Percentiles rank a stretch among this genome's conserved stretches.
Conservation (phyloP, 2,329 filamentous ascomycete genomes). For the Nigrospora sphaerica region DNA sequence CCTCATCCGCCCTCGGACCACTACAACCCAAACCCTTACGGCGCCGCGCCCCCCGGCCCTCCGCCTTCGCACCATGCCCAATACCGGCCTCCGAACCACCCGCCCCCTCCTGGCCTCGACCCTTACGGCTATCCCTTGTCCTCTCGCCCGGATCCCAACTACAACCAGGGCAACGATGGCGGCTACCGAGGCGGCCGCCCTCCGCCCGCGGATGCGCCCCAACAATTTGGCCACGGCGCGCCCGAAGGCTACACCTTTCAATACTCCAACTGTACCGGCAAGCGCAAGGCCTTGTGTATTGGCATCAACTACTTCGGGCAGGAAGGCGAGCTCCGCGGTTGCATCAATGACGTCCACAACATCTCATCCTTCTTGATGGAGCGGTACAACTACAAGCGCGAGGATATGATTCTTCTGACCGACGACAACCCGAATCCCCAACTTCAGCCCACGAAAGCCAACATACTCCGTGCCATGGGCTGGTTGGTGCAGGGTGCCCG, state of each 20-base stretch:
- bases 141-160: conserved; percentile 2
- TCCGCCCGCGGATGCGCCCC: conserved; percentile 40
- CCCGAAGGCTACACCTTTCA: conserved; percentile 65
- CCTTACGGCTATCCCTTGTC: conserved; percentile 38
- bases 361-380: conserved; percentile 64
- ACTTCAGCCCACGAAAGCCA: conserved; percentile 67
- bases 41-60: conserved; percentile 1
- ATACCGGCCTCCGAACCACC: conserved; percentile 15
- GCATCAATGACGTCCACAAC: conserved; percentile 77
- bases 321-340: conserved; percentile 63
- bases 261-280: conserved; percentile 68
- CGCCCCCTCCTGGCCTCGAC: conserved; percentile 35
- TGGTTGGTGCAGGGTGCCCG: conserved; percentile 67
- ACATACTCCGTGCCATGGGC: conserved; percentile 67
- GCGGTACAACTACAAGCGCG: conserved; percentile 62
- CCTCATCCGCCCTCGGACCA: conserved; percentile 8
- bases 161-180: conserved; percentile 20
- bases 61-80: conserved; percentile 7
- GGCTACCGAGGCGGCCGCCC: conserved; percentile 22
- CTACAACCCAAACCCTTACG: neutral
- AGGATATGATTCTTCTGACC: conserved; percentile 75
- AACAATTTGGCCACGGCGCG: conserved; percentile 61
- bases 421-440: conserved; percentile 66
- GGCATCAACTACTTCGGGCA: conserved; percentile 78
- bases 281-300: conserved; percentile 67